Evolutionary conservation across 2,329 filamentous ascomycete genomes (phyloP), one percentile per base, ranked within the genome.

Genomic region (Samsoniella hepiali): DNA sequence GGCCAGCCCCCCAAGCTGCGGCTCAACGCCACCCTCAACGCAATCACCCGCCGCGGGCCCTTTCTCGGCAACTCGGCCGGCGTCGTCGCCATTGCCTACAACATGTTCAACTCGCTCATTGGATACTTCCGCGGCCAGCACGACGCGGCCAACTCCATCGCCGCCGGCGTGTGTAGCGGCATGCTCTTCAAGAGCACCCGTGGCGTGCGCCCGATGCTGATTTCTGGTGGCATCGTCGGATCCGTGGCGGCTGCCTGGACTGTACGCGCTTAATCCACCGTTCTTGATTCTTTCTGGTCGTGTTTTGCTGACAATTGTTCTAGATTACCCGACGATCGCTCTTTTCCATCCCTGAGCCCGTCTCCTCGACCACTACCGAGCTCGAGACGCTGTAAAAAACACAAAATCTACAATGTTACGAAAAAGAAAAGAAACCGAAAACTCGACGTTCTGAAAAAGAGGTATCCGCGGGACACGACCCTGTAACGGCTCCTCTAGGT

Each of bases 131-230:
- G 93, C 65, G 92, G 92, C 67, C 91, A 92, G 79, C 93, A 97
- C 70, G 96, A 99, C 76, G 85, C 92, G 3, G 86, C 89, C 64
- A 99, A 99, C 81, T 95, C 92, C 67, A 85, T 99, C 61, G 78
- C 85, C 27, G 94, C 95, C 5, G 95, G 96, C 68, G 90, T 84
- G 1, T 76, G 99, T 69, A 96, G 93, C 73, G 95, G 95, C 64
- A 93, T 94, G 84, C 75, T 99, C 15, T 99, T 99, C 81, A 98
- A 97, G 84, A 96, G 93, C 76, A 98, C 96, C 56, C 86, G 91
- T 72, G 95, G 95, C 6, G 67, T 95, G 66, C 86, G 91, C 77
- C 93, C 93, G 40, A 98, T 98, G 93, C 83, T 95, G 81, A 95
- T 98, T 72, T 97, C 93, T 42, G 91, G 93, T 67, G 91, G 89